phyloP scores from a whole-genome alignment of 495 filamentous ascomycete species.

The Extremus antarcticus region DNA sequence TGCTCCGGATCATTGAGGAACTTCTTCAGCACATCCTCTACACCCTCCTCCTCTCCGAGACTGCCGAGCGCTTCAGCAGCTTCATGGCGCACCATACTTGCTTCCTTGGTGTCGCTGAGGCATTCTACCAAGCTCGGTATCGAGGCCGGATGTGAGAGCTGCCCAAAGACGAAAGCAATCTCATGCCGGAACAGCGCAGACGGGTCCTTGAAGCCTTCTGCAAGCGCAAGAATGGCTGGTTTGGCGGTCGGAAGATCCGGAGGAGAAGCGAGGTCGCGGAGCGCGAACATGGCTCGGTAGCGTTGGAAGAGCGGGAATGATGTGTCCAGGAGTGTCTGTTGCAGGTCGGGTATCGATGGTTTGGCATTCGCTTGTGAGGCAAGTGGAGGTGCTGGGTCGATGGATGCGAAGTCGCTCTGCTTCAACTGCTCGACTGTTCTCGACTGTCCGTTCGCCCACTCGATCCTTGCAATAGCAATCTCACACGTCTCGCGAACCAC shows the following conservation, averaged over 20 bases:
- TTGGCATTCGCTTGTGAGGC: constrained; percentile 42
- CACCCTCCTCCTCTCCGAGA: constrained; percentile 84
- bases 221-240: constrained; percentile 70
- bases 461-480: constrained; percentile 84
- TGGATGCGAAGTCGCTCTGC: constrained; percentile 83
- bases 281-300: constrained; percentile 95
- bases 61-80: constrained; percentile 96
- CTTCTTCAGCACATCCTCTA: constrained; percentile 69
- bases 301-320: constrained; percentile 72
- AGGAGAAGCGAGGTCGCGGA: constrained; percentile 85
- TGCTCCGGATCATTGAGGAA: constrained; percentile 85
- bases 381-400: constrained; percentile 89
- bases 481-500: constrained; percentile 94
- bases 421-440: constrained; percentile 62
- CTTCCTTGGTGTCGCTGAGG: constrained; percentile 67
- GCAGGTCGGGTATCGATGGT: constrained; percentile 61
- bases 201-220: constrained; percentile 74
- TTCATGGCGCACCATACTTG: constrained; percentile 94
- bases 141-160: constrained; percentile 88
- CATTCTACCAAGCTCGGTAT: constrained; percentile 76
- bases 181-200: constrained; percentile 97
- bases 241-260: constrained; percentile 80
- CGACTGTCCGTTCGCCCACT: constrained; percentile 76
- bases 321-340: constrained; percentile 66
- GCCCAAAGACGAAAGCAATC: constrained; percentile 95